Evolutionary conservation across 2,329 filamentous ascomycete genomes (phyloP), one percentile per base, ranked within the genome.

Genomic region (Neonectria neomacrospora): DNA sequence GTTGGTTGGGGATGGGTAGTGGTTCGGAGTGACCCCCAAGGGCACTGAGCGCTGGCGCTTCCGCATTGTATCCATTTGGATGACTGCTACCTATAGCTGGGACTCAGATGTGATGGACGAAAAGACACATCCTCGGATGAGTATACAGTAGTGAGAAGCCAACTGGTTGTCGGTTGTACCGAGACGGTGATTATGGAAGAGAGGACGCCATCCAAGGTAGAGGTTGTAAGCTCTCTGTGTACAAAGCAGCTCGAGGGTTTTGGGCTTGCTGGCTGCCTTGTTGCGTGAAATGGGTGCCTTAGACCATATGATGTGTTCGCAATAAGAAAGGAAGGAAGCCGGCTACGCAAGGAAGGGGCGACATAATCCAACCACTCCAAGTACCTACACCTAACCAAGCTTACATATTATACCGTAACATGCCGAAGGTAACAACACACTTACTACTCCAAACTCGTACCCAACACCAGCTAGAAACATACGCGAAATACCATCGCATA

Each of bases 1-100:
- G 32, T 51, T 67, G 59, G 28, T 62, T 56, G 41, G 23, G n/a
- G 41, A 52, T 47, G 10, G 55, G 53, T 10, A 62, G 54, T 23
- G 41, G 51, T 12, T 50, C 2, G 20, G 28, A 18, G 23, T 41
- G 14, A 42, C 14, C 34, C 50, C 48, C 1, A 58, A 32, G 12
- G 69, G 71, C 32, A 64, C 62, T 30, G 64, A 66, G 16, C 63
- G 63, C 10, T 56, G 63, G 11, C 72, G 72, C 39, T 47, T 47
- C 18, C 50, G 65, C 11, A 37, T 20, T 64, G 69, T 69, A 14
- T 12, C 42, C 26, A 9, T 22, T 9, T n/a, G 20, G 37, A 41
- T 48, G 42, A 20, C 30, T 3, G 52, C 12, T 9, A 22, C 11
- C 12, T 9, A 22, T 12, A 14, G 14, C 26, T 34, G 9, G 23